Evolutionary conservation across 164 flowering plant genomes (phyloP).

Genomic region (Magnolia kwangsiensis): DNA sequence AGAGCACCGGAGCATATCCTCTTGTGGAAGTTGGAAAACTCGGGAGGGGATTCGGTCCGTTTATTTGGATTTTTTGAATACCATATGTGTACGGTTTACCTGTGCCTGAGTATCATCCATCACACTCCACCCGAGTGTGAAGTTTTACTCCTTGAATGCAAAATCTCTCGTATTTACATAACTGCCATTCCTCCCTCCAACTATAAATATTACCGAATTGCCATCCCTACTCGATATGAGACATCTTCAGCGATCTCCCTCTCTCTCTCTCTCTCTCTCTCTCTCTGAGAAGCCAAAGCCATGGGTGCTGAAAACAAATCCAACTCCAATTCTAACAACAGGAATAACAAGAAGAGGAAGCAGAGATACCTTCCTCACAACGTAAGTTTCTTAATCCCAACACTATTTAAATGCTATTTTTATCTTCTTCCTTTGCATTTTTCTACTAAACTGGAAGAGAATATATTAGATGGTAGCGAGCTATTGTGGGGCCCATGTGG

Average conservation of each 20-base stretch:
- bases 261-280: not conserved
- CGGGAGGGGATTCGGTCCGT: too few species aligned
- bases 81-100: too few species aligned
- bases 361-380: conserved; percentile 67
- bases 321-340: conserved; percentile 14
- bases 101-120: too few species aligned
- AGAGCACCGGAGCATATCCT: too few species aligned
- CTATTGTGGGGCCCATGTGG: not conserved
- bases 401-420: not conserved
- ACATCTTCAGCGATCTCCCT: not conserved
- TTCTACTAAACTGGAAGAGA: not conserved
- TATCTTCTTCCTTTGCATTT: not conserved
- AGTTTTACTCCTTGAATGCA: too few species aligned
- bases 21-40: too few species aligned
- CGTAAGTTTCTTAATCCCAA: conserved; percentile 26
- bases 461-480: not conserved
- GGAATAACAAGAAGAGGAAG: conserved; percentile 57
- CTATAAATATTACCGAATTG: too few species aligned
- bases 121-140: too few species aligned
- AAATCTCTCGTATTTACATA: too few species aligned
- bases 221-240: too few species aligned
- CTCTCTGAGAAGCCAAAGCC: not conserved
- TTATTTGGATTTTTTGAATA: too few species aligned
- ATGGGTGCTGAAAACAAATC: conserved; percentile 22
- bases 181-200: too few species aligned